Conservation (phyloP, 257 asterid genomes). For the Solanum etuberosum region DNA sequence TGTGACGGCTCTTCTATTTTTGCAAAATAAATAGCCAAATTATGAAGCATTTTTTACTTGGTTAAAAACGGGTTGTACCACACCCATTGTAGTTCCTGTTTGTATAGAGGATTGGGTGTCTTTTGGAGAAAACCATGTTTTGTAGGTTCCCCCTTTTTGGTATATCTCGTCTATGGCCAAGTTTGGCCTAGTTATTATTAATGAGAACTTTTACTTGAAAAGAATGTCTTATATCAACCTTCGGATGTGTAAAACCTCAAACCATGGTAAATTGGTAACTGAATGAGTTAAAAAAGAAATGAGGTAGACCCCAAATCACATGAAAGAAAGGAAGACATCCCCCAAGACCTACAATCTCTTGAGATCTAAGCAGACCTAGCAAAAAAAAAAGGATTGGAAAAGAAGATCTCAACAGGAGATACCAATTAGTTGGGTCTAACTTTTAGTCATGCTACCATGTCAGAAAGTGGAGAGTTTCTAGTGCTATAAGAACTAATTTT, state of each 20-base stretch:
- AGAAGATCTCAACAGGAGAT: background rate
- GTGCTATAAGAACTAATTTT: background rate
- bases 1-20: background rate
- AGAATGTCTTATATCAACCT: background rate
- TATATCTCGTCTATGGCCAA: background rate
- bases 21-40: background rate
- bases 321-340: background rate
- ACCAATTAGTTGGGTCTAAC: background rate
- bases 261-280: background rate
- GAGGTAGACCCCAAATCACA: background rate
- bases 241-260: background rate
- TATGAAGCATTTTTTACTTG: background rate
- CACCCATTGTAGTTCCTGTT: background rate
- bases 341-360: background rate
- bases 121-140: background rate
- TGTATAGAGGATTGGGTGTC: background rate
- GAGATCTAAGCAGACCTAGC: background rate
- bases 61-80: background rate
- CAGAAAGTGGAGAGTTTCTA: background rate
- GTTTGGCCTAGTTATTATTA: background rate
- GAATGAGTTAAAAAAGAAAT: background rate
- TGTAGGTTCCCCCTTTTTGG: background rate
- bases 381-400: background rate
- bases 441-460: background rate
- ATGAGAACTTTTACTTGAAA: background rate